These are phyloP conservation scores for Diplodia scrobiculata DNA, from an alignment of 2,329 filamentous ascomycete genomes.

Conservation along the genomic window DNA sequence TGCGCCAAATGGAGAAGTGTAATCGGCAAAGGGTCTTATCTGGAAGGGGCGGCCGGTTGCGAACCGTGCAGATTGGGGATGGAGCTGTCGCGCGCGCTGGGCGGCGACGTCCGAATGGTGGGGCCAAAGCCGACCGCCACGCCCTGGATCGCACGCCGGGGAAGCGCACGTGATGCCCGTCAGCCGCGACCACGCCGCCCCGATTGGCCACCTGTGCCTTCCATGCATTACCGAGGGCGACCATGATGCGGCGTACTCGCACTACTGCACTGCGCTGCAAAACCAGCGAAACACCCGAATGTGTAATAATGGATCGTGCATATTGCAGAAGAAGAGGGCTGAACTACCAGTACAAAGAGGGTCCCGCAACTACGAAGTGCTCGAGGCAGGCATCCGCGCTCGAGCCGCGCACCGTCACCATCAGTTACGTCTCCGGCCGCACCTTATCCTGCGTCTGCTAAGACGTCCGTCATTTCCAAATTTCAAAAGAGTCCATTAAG, in stretches of 20 bases:
- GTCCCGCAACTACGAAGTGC: background rate
- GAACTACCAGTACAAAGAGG: constrained; percentile 16
- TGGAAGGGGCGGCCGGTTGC: constrained; percentile 17
- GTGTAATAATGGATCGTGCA: background rate
- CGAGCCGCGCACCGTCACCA: background rate
- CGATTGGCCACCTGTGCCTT: constrained; percentile 2
- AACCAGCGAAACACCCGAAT: background rate
- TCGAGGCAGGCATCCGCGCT: constrained; percentile 13
- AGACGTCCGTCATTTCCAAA: constrained; percentile 24
- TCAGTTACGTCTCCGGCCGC: constrained; percentile 3
- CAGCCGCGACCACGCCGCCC: background rate
- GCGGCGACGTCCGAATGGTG: constrained; percentile 30
- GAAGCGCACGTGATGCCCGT: constrained; percentile 21
- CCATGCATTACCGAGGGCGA: background rate
- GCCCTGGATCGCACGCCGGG: background rate
- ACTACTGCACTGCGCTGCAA: background rate
- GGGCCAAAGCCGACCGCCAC: constrained; percentile 10
- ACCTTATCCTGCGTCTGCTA: constrained; percentile 5
- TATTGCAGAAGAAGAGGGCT: constrained; percentile 5
- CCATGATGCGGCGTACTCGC: too few relatives aligned
- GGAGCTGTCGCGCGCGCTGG: constrained; percentile 19
- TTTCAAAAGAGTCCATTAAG: constrained; percentile 11
- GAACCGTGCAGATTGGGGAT: constrained; percentile 16
- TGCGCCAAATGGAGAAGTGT: constrained; percentile 8
- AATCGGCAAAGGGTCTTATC: constrained; percentile 28